These are phyloP conservation scores for Syncephalastrum monosporum DNA, from an alignment of 371 early-diverging fungal genomes.

Conservation along the genomic window DNA sequence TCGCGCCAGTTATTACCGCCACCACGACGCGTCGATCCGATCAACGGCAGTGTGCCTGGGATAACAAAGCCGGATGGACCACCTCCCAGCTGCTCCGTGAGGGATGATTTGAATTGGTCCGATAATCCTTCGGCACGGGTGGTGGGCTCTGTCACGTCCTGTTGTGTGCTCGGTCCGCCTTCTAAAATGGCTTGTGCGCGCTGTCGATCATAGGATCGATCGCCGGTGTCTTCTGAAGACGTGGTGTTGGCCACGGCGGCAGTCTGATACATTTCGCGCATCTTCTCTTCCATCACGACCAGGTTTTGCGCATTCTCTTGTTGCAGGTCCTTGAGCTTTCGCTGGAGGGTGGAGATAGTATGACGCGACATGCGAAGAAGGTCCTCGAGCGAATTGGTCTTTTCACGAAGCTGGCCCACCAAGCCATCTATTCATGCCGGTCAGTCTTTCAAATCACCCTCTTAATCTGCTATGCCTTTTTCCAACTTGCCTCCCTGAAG, in stretches of 20 bases:
- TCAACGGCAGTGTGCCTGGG: slow-evolving; percentile 45
- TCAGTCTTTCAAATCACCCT: too few relatives aligned
- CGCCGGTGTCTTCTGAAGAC: slow-evolving; percentile 9
- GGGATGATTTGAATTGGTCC: slow-evolving; percentile 36
- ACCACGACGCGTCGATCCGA: slow-evolving; percentile 39
- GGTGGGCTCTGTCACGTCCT: too few relatives aligned
- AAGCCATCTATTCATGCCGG: slow-evolving; percentile 54
- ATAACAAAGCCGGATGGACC: slow-evolving; percentile 38
- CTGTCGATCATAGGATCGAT: slow-evolving; percentile 37
- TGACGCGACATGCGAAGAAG: slow-evolving; percentile 77
- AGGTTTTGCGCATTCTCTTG: slow-evolving; percentile 67
- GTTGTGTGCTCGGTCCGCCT: slow-evolving; percentile 22
- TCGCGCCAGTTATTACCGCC: slow-evolving; percentile 2
- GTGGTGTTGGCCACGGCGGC: slow-evolving; percentile 60
- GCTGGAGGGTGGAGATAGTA: slow-evolving; percentile 75
- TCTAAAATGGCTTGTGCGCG: slow-evolving; percentile 48
- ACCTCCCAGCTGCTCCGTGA: slow-evolving; percentile 33
- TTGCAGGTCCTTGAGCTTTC: slow-evolving; percentile 66
- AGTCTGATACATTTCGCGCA: slow-evolving; percentile 63
- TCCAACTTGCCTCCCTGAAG: slow-evolving; percentile 52
- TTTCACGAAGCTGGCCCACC: slow-evolving; percentile 73
- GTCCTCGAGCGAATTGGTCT: slow-evolving; percentile 77
- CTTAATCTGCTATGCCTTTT: neutral
- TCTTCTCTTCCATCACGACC: slow-evolving; percentile 66
- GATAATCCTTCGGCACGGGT: slow-evolving; percentile 36